Conservation (phyloP, 2,329 filamentous ascomycete species). For the Fusarium buharicum region DNA sequence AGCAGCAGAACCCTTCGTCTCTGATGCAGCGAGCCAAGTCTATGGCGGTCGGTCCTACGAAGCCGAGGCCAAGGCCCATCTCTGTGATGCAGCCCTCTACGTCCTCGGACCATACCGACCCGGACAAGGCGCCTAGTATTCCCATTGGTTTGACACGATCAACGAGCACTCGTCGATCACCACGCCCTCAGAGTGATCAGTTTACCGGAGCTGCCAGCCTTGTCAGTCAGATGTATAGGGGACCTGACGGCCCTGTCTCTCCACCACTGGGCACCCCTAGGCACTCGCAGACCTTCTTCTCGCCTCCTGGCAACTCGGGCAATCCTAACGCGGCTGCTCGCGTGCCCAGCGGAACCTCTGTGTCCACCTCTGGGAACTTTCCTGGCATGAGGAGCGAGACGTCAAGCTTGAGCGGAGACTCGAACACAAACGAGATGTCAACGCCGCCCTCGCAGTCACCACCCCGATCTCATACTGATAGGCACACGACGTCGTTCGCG, state of each 20-base stretch:
- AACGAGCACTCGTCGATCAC: conserved; percentile 62
- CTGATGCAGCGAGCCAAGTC: conserved; percentile 71
- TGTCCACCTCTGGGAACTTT: conserved; percentile 69
- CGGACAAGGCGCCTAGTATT: conserved; percentile 79
- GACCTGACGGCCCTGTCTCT: conserved; percentile 71
- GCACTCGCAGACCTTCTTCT: conserved; percentile 73
- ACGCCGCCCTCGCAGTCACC: conserved; percentile 65
- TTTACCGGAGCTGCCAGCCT: conserved; percentile 73
- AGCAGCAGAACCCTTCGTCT: conserved; percentile 55
- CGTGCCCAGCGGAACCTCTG: conserved; percentile 61
- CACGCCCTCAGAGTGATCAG: conserved; percentile 72
- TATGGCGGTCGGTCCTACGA: conserved; percentile 62
- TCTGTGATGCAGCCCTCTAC: conserved; percentile 62
- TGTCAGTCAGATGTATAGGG: conserved; percentile 90
- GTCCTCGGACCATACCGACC: conserved; percentile 66
- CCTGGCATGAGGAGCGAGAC: conserved; percentile 75
- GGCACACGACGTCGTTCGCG: conserved; percentile 65
- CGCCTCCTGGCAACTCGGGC: conserved; percentile 58
- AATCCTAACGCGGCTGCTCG: conserved; percentile 63
- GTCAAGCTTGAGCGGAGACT: conserved; percentile 74
- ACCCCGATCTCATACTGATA: conserved; percentile 61
- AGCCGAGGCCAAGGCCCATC: conserved; percentile 65
- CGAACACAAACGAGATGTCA: conserved; percentile 58
- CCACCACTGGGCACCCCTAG: conserved; percentile 67
- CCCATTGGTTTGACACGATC: conserved; percentile 70